Evolutionary conservation across 306 rosid species (phyloP).

Genomic region (Cicer arietinum): DNA sequence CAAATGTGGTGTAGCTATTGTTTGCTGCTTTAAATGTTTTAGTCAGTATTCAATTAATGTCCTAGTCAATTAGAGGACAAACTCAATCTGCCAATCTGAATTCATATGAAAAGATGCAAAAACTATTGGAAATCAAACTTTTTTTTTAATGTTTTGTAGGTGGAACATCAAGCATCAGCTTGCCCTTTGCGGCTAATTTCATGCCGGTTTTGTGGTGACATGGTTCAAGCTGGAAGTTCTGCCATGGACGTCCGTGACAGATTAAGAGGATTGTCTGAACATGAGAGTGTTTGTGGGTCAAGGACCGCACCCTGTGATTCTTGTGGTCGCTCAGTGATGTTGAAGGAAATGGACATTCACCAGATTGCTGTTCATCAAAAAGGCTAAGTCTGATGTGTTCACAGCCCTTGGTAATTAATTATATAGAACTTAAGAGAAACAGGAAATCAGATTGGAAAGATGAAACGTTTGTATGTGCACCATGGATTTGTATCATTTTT

Average conservation of each 20-base stretch:
- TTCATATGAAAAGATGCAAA: constrained; percentile 16
- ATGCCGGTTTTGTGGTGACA: constrained; percentile 94
- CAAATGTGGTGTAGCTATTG: constrained; percentile 7
- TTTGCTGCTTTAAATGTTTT: constrained; percentile 7
- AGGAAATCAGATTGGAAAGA: constrained; percentile 19
- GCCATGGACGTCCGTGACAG: constrained; percentile 78
- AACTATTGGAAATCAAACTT: constrained; percentile 4
- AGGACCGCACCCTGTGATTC: constrained; percentile 97
- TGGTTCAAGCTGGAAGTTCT: constrained; percentile 94
- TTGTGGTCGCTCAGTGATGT: constrained; percentile 95
- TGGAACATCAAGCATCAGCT: constrained; percentile 75
- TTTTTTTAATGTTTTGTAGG: constrained; percentile 51
- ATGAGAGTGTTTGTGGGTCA: constrained; percentile 94
- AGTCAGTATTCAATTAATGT: constrained; percentile 21
- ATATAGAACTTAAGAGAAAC: constrained; percentile 1
- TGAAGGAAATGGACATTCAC: constrained; percentile 98
- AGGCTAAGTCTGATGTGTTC: constrained; percentile 53
- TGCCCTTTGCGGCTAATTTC: constrained; percentile 81
- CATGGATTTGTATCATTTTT: neutral
- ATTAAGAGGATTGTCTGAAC: constrained; percentile 86
- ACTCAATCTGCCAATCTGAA: constrained; percentile 6
- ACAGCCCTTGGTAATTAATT: neutral
- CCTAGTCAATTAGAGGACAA: neutral
- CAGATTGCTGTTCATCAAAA: constrained; percentile 91
- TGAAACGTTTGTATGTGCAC: constrained; percentile 29